A percentile compares a stretch with the other conserved stretches of the same genome.
Conservation (phyloP, 2,329 filamentous ascomycete species). For the Fusarium pininemorale region DNA sequence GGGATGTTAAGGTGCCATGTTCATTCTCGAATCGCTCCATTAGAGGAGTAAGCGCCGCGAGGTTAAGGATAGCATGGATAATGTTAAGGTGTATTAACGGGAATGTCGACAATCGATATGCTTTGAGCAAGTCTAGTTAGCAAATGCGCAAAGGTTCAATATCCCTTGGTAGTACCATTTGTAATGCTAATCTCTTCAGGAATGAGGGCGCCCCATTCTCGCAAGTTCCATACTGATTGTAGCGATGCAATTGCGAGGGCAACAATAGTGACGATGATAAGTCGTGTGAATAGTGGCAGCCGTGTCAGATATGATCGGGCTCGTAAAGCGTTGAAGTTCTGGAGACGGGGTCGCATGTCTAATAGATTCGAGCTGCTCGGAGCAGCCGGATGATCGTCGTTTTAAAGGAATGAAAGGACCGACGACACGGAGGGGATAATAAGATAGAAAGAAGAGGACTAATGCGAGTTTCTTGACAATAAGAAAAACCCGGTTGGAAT, state of each 20-base stretch:
- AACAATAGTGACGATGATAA: conserved; percentile 72
- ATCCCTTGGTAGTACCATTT: conserved; percentile 63
- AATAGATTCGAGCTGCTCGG: conserved; percentile 36
- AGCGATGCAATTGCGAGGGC: conserved; percentile 71
- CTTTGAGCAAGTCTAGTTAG: conserved; percentile 55
- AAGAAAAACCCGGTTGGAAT: conserved; percentile 8
- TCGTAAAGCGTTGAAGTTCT: conserved; percentile 72
- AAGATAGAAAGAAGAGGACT: neutral
- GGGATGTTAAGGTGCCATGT: conserved; percentile 87
- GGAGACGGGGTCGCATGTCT: conserved; percentile 47
- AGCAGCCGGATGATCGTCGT: conserved; percentile 35
- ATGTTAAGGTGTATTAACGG: conserved; percentile 85
- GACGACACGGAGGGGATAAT: neutral
- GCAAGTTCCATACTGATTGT: conserved; percentile 75
- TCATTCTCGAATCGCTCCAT: conserved; percentile 94
- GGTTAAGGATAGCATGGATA: conserved; percentile 82
- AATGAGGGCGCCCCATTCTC: conserved; percentile 80
- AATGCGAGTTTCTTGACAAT: neutral
- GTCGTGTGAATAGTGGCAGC: conserved; percentile 87
- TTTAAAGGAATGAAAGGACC: neutral
- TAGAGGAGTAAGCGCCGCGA: conserved; percentile 83
- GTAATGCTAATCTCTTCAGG: conserved; percentile 78
- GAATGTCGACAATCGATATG: conserved; percentile 93
- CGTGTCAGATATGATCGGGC: conserved; percentile 84
- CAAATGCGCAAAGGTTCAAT: neutral